These are phyloP conservation scores for Fusarium bactridioides DNA, from an alignment of 2,329 filamentous ascomycete species.

Conservation along the genomic window DNA sequence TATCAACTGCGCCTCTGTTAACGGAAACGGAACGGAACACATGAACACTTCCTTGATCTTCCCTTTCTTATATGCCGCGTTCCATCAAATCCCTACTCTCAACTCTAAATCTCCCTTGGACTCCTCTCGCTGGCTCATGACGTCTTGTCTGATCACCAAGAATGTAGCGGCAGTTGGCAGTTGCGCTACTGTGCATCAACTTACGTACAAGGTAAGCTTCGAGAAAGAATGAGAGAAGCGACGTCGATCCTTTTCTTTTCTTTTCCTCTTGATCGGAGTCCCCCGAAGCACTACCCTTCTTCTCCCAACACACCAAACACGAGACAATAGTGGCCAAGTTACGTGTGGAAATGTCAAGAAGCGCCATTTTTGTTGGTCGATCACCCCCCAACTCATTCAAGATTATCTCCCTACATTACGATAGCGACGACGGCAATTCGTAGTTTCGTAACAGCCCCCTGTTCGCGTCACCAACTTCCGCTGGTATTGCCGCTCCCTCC, in stretches of 20 bases:
- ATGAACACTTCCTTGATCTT: constrained; percentile 11
- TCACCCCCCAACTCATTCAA: constrained; percentile 11
- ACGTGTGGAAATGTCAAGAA: neutral
- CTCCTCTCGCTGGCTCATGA: neutral
- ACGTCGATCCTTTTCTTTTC: constrained; percentile 8
- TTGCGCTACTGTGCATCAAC: constrained; percentile 19
- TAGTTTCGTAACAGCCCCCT: constrained; percentile 3
- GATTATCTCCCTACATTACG: constrained; percentile 15
- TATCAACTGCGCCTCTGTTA: constrained; percentile 17
- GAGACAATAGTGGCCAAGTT: constrained; percentile 16
- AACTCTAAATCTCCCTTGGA: constrained; percentile 15
- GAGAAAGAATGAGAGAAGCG: constrained; percentile 26
- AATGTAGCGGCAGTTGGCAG: constrained; percentile 21
- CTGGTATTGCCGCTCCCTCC: constrained; percentile 27
- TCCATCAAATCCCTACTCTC: neutral
- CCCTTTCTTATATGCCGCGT: neutral
- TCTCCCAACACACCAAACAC: neutral
- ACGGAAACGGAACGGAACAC: constrained; percentile 15
- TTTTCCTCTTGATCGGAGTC: neutral
- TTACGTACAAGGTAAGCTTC: constrained; percentile 27
- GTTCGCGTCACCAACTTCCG: constrained; percentile 26
- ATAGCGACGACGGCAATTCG: constrained; percentile 14
- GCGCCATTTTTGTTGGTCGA: constrained; percentile 27
- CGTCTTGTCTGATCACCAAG: constrained; percentile 1
- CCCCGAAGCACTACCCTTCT: neutral